Evolutionary conservation across 306 rosid species (phyloP).

Genomic region (Comarum palustre): DNA sequence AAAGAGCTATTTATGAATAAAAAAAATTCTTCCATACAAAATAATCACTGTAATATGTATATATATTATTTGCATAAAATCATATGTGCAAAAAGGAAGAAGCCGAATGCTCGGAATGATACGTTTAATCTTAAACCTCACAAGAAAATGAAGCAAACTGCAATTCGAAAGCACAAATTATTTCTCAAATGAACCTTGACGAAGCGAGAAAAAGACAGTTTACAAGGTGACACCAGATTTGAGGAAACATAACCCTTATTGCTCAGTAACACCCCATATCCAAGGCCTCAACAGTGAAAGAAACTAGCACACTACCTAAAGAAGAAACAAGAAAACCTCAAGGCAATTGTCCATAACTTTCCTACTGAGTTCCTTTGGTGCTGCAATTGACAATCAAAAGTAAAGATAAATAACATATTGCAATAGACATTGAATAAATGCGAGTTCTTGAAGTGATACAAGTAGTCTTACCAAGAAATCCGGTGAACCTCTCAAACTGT

Average conservation of each 20-base stretch:
- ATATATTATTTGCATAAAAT: too few species aligned
- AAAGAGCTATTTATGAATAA: too few species aligned
- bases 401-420: neutral
- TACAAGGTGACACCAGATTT: neutral
- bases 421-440: neutral
- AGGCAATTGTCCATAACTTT: constrained; percentile 49
- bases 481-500: constrained; percentile 79
- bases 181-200: neutral
- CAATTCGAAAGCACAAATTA: neutral
- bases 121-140: too few species aligned
- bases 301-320: neutral
- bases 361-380: constrained; percentile 67
- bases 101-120: too few species aligned
- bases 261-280: neutral
- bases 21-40: too few species aligned
- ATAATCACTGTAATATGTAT: too few species aligned
- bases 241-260: neutral
- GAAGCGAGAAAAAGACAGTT: neutral
- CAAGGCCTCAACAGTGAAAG: neutral
- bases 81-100: too few species aligned
- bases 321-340: constrained; percentile 36
- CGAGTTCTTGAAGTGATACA: constrained; percentile 12
- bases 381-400: constrained; percentile 45
- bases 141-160: too few species aligned
- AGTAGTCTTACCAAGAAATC: constrained; percentile 65